Evolutionary conservation across 345 rosid species (phyloP).

Genomic region (Luvunga scandens): DNA sequence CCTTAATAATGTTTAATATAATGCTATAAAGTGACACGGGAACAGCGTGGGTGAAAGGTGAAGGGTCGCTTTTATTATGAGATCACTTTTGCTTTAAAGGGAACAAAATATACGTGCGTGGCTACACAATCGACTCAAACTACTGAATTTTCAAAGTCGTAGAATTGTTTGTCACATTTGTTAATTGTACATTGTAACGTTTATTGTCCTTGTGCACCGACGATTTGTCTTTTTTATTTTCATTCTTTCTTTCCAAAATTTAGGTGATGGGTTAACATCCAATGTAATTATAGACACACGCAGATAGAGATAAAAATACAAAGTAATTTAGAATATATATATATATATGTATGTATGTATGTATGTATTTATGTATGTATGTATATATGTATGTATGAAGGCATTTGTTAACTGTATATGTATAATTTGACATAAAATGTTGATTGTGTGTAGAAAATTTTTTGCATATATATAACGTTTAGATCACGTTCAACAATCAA

Average conservation of each 20-base stretch:
- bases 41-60: not conserved
- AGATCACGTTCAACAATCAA: no score
- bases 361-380: no score
- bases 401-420: no score
- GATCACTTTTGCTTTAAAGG: not conserved
- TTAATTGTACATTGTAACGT: no score
- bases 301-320: not conserved
- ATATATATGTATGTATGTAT: no score
- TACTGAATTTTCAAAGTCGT: not conserved
- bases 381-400: no score
- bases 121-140: not conserved
- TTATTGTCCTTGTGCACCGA: conserved; percentile 9
- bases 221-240: not conserved
- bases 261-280: not conserved
- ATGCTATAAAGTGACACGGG: not conserved
- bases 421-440: no score
- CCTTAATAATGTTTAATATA: not conserved
- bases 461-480: no score
- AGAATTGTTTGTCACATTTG: not conserved
- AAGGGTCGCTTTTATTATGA: not conserved
- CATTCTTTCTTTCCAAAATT: not conserved
- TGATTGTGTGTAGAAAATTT: no score
- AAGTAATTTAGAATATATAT: no score
- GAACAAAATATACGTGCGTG: not conserved
- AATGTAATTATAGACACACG: not conserved